phyloP scores from a whole-genome alignment of 192 early-diverging fungal species.

The Gigaspora rosea region DNA sequence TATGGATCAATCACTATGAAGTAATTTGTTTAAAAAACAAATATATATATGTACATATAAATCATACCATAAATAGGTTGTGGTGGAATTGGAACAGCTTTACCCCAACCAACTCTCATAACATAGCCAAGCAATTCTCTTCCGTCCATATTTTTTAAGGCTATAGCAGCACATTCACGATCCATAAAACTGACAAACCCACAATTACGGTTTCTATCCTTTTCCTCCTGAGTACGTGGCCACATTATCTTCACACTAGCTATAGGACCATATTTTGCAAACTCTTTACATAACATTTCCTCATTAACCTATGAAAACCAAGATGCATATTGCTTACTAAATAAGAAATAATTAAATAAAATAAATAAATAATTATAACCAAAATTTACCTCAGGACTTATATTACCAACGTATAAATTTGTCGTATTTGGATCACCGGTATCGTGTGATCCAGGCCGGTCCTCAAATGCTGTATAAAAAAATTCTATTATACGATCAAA shows the following conservation, averaged over 20 bases:
- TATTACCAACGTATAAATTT: conserved; percentile 83
- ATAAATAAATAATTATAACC: background rate
- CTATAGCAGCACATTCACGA: conserved; percentile 66
- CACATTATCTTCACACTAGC: conserved; percentile 95
- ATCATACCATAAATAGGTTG: conserved; percentile 73
- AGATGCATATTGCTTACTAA: background rate
- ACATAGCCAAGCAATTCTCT: conserved; percentile 57
- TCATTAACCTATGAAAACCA: conserved; percentile 57
- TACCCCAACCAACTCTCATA: conserved; percentile 83
- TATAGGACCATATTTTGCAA: conserved; percentile 83
- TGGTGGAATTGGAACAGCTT: conserved; percentile 71
- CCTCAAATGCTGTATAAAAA: conserved; percentile 38
- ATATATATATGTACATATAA: background rate
- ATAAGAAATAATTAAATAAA: background rate
- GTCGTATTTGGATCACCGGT: conserved; percentile 75
- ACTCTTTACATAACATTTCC: conserved; percentile 68
- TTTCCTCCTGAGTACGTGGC: conserved; percentile 85
- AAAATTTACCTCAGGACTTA: conserved; percentile 61
- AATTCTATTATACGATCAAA: background rate
- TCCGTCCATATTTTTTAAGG: conserved; percentile 75
- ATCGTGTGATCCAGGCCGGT: conserved; percentile 62
- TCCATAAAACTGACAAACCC: conserved; percentile 93
- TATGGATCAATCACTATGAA: background rate
- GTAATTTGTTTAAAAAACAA: background rate
- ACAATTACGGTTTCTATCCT: conserved; percentile 73